Conservation (phyloP, 352 stramenopile genomes). For the Phytopythium boreale region DNA sequence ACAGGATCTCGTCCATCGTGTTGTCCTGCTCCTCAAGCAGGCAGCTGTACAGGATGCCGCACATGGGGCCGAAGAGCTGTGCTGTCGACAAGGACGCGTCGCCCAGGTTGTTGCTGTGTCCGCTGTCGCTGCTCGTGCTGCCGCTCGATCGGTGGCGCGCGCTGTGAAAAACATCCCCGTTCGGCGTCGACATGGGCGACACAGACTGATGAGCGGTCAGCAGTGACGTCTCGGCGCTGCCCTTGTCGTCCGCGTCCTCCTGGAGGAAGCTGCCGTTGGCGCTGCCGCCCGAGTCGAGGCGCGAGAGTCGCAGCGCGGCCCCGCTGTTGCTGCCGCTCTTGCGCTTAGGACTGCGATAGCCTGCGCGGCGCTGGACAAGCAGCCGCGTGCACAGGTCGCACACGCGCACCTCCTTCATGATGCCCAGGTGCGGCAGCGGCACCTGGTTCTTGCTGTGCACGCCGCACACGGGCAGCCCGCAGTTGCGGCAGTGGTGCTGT, state of each 20-base stretch:
- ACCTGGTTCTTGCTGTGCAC: conserved; percentile 81
- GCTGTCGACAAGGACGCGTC: conserved; percentile 8
- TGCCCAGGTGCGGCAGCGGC: conserved; percentile 63
- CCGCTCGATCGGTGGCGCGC: conserved; percentile 17
- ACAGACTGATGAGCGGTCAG: conserved; percentile 4
- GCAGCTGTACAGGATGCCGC: conserved; percentile 71
- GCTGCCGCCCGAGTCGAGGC: conserved; percentile 12
- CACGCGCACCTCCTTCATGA: conserved; percentile 73
- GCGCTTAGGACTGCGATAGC: conserved; percentile 43
- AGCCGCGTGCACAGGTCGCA: conserved; percentile 72
- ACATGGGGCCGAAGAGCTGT: conserved; percentile 34
- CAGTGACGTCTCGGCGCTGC: neutral
- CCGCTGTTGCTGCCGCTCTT: conserved; percentile 19
- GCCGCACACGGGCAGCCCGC: conserved; percentile 54
- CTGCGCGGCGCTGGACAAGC: conserved; percentile 62
- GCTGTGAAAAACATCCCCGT: neutral
- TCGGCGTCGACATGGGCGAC: conserved; percentile 7
- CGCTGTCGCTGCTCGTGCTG: conserved; percentile 22
- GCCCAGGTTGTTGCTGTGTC: conserved; percentile 11
- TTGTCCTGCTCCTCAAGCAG: conserved; percentile 75
- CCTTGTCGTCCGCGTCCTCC: conserved; percentile 23
- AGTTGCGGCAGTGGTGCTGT: conserved; percentile 72
- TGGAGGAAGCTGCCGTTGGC: conserved; percentile 4
- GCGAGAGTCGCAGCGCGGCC: conserved; percentile 11
- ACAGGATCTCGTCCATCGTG: conserved; percentile 74